phyloP scores from a whole-genome alignment of 805 yeast species.

The Starmera quercuum region DNA sequence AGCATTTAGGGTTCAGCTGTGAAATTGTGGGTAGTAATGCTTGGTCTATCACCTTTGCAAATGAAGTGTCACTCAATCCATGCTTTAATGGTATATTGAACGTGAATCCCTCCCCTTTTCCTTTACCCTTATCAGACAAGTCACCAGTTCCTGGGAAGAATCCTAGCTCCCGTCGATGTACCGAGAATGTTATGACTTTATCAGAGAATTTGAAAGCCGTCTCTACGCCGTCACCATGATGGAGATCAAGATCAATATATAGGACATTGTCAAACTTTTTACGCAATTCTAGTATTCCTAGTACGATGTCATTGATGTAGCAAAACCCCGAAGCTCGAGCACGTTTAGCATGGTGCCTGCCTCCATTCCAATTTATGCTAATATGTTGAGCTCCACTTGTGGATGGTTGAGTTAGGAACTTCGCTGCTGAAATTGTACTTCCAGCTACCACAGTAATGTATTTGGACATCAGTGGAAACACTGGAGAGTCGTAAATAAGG shows the following conservation, averaged over 20 bases:
- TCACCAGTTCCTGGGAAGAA: slow-evolving; percentile 72
- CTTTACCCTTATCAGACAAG: slow-evolving; percentile 26
- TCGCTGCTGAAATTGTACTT: slow-evolving; percentile 45
- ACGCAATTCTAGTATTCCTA: slow-evolving; percentile 47
- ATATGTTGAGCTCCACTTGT: slow-evolving; percentile 1
- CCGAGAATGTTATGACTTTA: slow-evolving; percentile 51
- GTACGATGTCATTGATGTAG: slow-evolving; percentile 60
- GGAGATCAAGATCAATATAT: slow-evolving; percentile 68
- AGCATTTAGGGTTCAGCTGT: slow-evolving; percentile 36
- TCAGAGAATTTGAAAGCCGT: slow-evolving; percentile 49
- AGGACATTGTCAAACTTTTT: slow-evolving; percentile 36
- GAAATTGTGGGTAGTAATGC: slow-evolving; percentile 36
- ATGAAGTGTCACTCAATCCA: slow-evolving; percentile 44
- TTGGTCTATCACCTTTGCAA: slow-evolving; percentile 29
- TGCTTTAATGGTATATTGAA: slow-evolving; percentile 49
- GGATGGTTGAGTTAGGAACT: slow-evolving; percentile 5
- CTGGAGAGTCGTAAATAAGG: slow-evolving; percentile 54
- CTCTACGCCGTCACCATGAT: slow-evolving; percentile 79
- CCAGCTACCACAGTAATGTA: slow-evolving; percentile 48
- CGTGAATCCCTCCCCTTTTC: slow-evolving; percentile 28
- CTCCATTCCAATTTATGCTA: slow-evolving; percentile 69
- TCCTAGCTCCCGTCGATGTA: slow-evolving; percentile 58
- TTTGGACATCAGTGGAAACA: slow-evolving; percentile 43
- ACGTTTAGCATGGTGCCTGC: slow-evolving; percentile 61
- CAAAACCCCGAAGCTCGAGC: slow-evolving; percentile 62